Evolutionary conservation across 306 rosid species (phyloP), one percentile per base, ranked within the genome.

Genomic region (Alnus rubra): DNA sequence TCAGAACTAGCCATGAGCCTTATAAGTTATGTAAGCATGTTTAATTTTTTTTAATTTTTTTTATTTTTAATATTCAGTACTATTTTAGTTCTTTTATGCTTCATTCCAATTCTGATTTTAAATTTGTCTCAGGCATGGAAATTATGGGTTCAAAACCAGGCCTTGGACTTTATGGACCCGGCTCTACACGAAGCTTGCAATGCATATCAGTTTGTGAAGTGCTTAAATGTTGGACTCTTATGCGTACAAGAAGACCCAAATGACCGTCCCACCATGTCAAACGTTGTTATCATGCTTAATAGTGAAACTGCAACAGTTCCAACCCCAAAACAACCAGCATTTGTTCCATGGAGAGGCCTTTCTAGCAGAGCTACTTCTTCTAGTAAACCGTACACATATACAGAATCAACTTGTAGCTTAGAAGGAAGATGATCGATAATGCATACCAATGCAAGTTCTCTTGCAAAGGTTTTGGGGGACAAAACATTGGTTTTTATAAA

Each of bases 231-330:
- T 59, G 89, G 82, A 1, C 82, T 89, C 7, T 42, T 42, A 42
- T 42, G 45, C 7, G 7, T 42, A 42, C 45, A 42, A 42, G 45
- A 42, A 42, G 45, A 42, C 6, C 1, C 45, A 42, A 30, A 15
- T 55, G 89, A 89, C 39, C 78, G 89, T 2, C 91, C 87, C 0
- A 55, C 83, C 30, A 80, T 89, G 88, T 79, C 89, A 31, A 80
- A 80, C 65, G 58, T 85, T 30, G 45, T 42, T 42, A 5, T 1
- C 45, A 42, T 42, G 45, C 6, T 42, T 42, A 6, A 42, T 4
- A 42, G 75, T 12, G 91, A 87, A 14, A 14, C 69, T 56, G 50
- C 78, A 48, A 77, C n/a, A 4, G 42, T 81, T 37, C 88, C 89
- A 42, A 58, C 73, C 51, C 89, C 90, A 2, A 80, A 69, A 3